Conservation (phyloP, 345 rosid species). For the Clarkia xantiana region DNA sequence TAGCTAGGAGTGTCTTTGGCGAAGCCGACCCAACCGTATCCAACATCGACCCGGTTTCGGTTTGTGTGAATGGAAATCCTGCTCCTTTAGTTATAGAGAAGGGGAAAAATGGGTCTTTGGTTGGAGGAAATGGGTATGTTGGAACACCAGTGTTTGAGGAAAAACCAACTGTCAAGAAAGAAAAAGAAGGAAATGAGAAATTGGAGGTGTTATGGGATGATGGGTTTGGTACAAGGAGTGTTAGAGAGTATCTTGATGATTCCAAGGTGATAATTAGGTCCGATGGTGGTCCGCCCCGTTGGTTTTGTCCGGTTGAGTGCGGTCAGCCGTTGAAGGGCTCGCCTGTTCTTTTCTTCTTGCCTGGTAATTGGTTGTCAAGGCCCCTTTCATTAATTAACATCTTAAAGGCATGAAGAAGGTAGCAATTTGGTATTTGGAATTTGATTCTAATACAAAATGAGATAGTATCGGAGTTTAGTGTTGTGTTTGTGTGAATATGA, state of each 20-base stretch:
- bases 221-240: conserved; percentile 53
- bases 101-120: conserved; percentile 12
- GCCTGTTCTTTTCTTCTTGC: conserved; percentile 64
- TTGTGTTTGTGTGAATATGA: neutral
- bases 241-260: conserved; percentile 46
- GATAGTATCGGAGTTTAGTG: neutral
- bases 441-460: no score
- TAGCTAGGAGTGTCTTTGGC: conserved; percentile 23
- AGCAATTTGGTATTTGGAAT: neutral
- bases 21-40: conserved; percentile 20
- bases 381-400: neutral
- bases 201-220: conserved; percentile 75
- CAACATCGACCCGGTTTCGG: conserved; percentile 15
- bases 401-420: neutral
- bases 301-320: conserved; percentile 85
- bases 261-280: conserved; percentile 45
- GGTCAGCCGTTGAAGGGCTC: conserved; percentile 49
- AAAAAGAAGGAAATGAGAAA: conserved; percentile 14
- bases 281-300: conserved; percentile 74
- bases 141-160: conserved; percentile 6
- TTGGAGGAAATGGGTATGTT: conserved; percentile 16
- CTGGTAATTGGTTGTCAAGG: conserved; percentile 30
- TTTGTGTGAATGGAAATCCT: conserved; percentile 24
- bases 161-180: neutral
- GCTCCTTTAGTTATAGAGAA: conserved; percentile 8